Conservation (phyloP, 2,329 filamentous ascomycete species). For the Colletotrichum chlorophyti region DNA sequence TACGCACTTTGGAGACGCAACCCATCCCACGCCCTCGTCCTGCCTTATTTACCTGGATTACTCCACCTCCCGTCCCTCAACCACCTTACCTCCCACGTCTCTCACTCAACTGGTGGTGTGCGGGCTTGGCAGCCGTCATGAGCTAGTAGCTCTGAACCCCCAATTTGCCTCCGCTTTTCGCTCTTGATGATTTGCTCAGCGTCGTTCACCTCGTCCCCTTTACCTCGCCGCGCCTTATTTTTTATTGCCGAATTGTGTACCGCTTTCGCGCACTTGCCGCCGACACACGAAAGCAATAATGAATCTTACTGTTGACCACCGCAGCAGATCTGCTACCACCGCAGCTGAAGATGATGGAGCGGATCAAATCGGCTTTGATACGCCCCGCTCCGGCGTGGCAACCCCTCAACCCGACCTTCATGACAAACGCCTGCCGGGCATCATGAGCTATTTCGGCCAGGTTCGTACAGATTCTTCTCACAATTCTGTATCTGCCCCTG, state of each 20-base stretch:
- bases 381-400: constrained; percentile 87
- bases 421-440: constrained; percentile 94
- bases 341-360: constrained; percentile 72
- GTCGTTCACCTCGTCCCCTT: too few species aligned
- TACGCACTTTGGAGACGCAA: background rate
- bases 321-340: constrained; percentile 58
- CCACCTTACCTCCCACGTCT: background rate
- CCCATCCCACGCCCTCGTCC: too few species aligned
- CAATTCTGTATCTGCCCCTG: constrained; percentile 40
- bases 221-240: background rate
- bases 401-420: constrained; percentile 93
- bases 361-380: constrained; percentile 83
- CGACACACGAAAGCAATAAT: constrained; percentile 38
- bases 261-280: constrained; percentile 26
- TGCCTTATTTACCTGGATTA: too few species aligned
- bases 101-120: constrained; percentile 6
- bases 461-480: constrained; percentile 83
- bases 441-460: constrained; percentile 98
- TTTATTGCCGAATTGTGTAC: constrained; percentile 21
- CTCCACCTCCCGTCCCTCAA: constrained; percentile 1
- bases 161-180: constrained; percentile 24
- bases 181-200: constrained; percentile 15
- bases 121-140: constrained; percentile 47
- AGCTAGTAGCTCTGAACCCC: constrained; percentile 36
- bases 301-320: constrained; percentile 57